Conservation (phyloP, 2,329 filamentous ascomycete species). For the Ceratocystis albifundus region DNA sequence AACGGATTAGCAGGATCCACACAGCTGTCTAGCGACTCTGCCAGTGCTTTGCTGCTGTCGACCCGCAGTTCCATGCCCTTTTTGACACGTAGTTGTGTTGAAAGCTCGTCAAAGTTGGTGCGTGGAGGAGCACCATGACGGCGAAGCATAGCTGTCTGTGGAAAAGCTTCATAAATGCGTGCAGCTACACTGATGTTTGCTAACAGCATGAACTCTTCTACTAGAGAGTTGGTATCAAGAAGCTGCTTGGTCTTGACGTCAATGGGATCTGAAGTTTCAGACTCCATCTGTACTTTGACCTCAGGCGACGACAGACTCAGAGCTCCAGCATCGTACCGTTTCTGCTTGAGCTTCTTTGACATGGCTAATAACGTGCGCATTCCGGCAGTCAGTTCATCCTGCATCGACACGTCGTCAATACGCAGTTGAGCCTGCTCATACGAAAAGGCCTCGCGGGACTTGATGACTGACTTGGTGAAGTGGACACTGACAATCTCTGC, state of each 20-base stretch:
- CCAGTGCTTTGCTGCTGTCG: conserved; percentile 84
- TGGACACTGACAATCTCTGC: conserved; percentile 75
- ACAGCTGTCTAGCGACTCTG: conserved; percentile 80
- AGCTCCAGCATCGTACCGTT: conserved; percentile 91
- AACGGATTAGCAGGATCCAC: conserved; percentile 72
- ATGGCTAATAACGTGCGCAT: conserved; percentile 80
- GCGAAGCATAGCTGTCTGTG: conserved; percentile 86
- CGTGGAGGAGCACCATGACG: conserved; percentile 87
- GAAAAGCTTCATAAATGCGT: conserved; percentile 83
- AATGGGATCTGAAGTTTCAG: conserved; percentile 87
- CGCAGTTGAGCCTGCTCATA: conserved; percentile 92
- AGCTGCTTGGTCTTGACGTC: conserved; percentile 93
- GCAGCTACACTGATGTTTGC: conserved; percentile 90
- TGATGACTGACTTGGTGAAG: conserved; percentile 97
- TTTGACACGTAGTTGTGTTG: conserved; percentile 82
- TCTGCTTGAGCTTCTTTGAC: conserved; percentile 85
- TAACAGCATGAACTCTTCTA: conserved; percentile 98
- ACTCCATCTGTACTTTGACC: conserved; percentile 77
- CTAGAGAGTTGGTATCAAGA: conserved; percentile 90
- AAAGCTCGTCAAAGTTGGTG: conserved; percentile 90
- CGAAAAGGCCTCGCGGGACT: conserved; percentile 90
- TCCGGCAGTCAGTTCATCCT: conserved; percentile 78
- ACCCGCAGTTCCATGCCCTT: conserved; percentile 66
- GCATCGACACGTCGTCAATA: conserved; percentile 78
- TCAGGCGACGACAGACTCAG: conserved; percentile 95